Base-by-base conservation (phyloP, 305 asterid genomes). In the Withania somnifera region DNA sequence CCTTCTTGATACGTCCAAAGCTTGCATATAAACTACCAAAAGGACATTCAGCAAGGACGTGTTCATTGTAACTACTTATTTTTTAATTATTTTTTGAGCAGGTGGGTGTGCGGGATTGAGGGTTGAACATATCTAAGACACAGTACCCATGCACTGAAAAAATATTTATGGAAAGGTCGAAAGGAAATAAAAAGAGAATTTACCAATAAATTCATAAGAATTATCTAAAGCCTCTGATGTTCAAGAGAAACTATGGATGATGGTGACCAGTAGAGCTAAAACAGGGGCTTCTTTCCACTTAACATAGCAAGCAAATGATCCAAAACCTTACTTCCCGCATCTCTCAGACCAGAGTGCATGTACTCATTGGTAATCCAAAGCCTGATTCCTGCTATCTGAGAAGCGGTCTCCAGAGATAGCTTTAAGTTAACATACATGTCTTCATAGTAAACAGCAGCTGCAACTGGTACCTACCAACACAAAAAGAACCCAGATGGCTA, bases 301-400 rank as follows among this genome's bases (percentile, higher is more conserved):
- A 95, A 88, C 97, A 95, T 86, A 53, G 93, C 97, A 2, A 92
- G 85, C 84, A 95, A 85, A 83, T 89, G 95, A 86, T 90, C 97
- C 88, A 95, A 85, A 61, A 95, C 96, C 17, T 58, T 90, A 13
- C 89, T 88, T 0, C 97, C 97, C 8, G 89, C 95, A 47, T 95
- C 99, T 87, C 98, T 87, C 87, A 95, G 76, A 42, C 98, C 99
- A 82, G 99, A 95, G 85, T 95, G 99, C 98, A 94, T 94, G 78
- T 90, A 95, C 79, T 95, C 98, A 42, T 95, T 95, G 1, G 99
- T 95, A 81, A 95, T 88, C 98, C 98, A 95, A 68, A 88, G 83
- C 88, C 98, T 87, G 58, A 93, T 90, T 81, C 97, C 99, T 22
- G 87, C 89, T 63, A 95, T 93, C 82, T 90, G 87, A 28, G 96